phyloP scores from a whole-genome alignment of 179 eudicot genomes.

The Spinacia oleracea region DNA sequence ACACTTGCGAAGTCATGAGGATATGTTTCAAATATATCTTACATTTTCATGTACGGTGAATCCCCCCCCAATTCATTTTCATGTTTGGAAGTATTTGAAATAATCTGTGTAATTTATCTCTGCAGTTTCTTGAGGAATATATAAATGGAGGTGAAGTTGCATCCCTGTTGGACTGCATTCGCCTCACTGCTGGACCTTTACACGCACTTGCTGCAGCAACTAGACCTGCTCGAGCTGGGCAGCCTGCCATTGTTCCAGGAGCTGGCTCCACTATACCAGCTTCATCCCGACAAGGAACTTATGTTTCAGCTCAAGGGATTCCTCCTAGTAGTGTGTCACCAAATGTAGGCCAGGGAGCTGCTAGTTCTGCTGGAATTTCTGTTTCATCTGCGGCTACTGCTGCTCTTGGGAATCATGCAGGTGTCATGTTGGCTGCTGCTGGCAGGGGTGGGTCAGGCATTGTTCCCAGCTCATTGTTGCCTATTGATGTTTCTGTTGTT shows the following conservation, averaged over 20 bases:
- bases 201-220: conserved; percentile 98
- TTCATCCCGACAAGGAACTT: conserved; percentile 57
- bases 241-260: conserved; percentile 67
- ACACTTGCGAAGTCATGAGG: neutral
- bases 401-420: conserved; percentile 57
- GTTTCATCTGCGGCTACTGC: conserved; percentile 44
- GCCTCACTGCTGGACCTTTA: conserved; percentile 96
- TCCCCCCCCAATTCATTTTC: neutral
- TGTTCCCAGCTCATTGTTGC: conserved; percentile 95
- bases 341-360: conserved; percentile 40
- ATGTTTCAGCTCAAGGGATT: conserved; percentile 52
- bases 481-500: conserved; percentile 97
- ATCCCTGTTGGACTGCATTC: conserved; percentile 94
- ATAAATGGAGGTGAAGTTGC: conserved; percentile 95
- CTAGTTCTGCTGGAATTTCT: conserved; percentile 53
- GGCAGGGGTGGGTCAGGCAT: conserved; percentile 93
- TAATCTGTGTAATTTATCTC: conserved; percentile 6
- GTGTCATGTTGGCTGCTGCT: conserved; percentile 64
- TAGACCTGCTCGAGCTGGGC: conserved; percentile 96
- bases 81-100: neutral
- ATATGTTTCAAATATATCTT: neutral
- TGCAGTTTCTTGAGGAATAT: conserved; percentile 95
- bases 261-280: conserved; percentile 50
- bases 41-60: neutral
- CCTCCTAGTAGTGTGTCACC: conserved; percentile 44